Evolutionary conservation across 768 basidiomycete species (phyloP), one percentile per base, ranked within the genome.

Genomic region (Russula dissimulans): DNA sequence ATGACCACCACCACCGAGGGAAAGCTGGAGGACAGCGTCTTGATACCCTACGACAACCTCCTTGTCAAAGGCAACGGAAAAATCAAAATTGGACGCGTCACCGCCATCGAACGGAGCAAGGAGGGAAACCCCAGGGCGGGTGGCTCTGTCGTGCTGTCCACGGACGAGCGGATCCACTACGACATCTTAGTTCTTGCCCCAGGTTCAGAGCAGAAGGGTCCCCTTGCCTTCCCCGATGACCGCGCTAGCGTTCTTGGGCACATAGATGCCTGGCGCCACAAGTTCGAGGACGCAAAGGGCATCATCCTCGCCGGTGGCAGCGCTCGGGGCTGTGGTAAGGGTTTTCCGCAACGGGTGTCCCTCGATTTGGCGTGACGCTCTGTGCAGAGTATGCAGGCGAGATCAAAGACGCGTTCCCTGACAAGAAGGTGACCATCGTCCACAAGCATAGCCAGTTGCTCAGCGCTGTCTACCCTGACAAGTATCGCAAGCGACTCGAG

Each of bases 361-460:
- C 32, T 26, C 66, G 39, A 8, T 18, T 41, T 26, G 22, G 22
- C n/a, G 11, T 15, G 43, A 2, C 17, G 57, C 64, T 46, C 8
- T 14, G 44, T 44, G 15, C 50, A 79, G 79, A 81, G 59, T 65
- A 74, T 15, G 74, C 76, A 0, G 79, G 78, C 11, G 79, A 80
- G 70, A 67, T 80, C 42, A 71, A 70, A 29, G 76, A 80, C 46
- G 65, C 67, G 3, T 75, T 72, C 57, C 76, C 78, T 6, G 73
- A 56, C 31, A 75, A 70, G 68, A 83, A 79, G 61, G 76, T 88
- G 15, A 85, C 84, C 17, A 76, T 89, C 48, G 78, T 89, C 10
- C 87, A 88, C 11, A 73, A 76, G 31, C 71, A 77, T 15, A 50
- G 62, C 2, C 69, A 76, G n/a, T 77, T 86, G 38, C 73, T 88